Conservation (phyloP, 2,329 filamentous ascomycete species). For the Fusarium chaquense region DNA sequence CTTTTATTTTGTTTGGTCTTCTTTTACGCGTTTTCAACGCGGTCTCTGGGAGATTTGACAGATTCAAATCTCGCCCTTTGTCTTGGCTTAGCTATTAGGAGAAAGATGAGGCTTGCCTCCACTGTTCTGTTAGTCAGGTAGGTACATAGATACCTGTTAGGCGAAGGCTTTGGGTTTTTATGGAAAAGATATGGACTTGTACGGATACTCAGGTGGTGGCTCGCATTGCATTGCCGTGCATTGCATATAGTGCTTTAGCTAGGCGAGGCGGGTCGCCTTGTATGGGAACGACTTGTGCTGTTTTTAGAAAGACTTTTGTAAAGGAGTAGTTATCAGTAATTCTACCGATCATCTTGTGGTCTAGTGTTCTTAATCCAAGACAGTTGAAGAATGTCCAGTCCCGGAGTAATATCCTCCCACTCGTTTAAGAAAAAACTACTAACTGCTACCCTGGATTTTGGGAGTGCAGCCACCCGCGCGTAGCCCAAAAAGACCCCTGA, state of each 20-base stretch:
- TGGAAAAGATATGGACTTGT: background rate
- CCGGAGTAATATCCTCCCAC: constrained; percentile 9
- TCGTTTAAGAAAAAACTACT: background rate
- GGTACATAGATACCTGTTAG: background rate
- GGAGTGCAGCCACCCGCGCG: constrained; percentile 29
- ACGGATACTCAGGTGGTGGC: constrained; percentile 29
- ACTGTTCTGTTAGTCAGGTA: background rate
- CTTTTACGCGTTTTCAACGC: constrained; percentile 33
- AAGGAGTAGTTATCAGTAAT: background rate
- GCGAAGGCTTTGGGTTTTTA: constrained; percentile 8
- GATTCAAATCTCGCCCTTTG: constrained; percentile 16
- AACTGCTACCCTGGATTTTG: constrained; percentile 15
- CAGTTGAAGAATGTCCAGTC: constrained; percentile 20
- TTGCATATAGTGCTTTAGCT: constrained; percentile 41
- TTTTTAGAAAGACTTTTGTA: background rate
- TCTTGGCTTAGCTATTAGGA: constrained; percentile 9
- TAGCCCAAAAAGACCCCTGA: constrained; percentile 38
- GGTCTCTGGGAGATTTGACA: constrained; percentile 35
- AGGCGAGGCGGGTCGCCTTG: constrained; percentile 19
- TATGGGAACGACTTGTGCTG: constrained; percentile 1
- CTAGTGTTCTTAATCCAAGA: constrained; percentile 11
- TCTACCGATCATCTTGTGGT: background rate
- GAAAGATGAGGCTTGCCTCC: constrained; percentile 2
- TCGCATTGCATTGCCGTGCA: constrained; percentile 43
- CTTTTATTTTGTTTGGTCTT: constrained; percentile 9